Base-by-base conservation (phyloP, 306 rosid species). In the Cucurbita maxima region DNA sequence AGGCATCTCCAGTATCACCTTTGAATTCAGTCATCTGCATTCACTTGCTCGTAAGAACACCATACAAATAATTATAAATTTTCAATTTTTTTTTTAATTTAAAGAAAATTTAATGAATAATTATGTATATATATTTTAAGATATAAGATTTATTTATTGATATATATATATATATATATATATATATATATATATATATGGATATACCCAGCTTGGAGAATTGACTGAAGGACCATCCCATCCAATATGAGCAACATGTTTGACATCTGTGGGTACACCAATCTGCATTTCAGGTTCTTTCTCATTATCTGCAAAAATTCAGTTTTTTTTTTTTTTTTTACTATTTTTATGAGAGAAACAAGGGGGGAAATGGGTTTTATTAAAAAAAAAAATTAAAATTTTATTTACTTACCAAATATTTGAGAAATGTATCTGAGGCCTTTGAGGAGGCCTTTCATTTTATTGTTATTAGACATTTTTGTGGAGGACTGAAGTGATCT, bases 171-270 rank as follows among this genome's bases (percentile, higher is more conserved):
- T 6, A n/a, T 1, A 25, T 48, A 11, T 44, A 10, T 4, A 50
- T 3, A 53, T 6, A n/a, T 1, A 25, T 48, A 11, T 44, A 58
- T 19, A 57, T 85, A 48, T 3, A 10, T 47, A 47, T 5, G 7
- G 57, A 53, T 30, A 64, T 86, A 94, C 99, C 99, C 96, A 91
- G 92, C 90, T 81, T 1, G 97, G 96, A 77, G 88, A 64, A 83
- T 74, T 88, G 41, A 88, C 96, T n/a, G 92, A 75, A 5, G 89
- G 91, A 73, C 96, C 96, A 71, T 91, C 96, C 85, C 83, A 85
- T 67, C 99, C 99, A 15, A 95, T 87, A 59, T 95, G 96, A 40
- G 96, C 97, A 67, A 91, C 96, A 86, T 95, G 99, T 84, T 87
- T 95, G 62, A 95, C 99, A 79, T 95, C 96, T 30, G 99, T 95